Evolutionary conservation across 352 stramenopile species (phyloP).

Genomic region (Globisporangium cylindrosporum): DNA sequence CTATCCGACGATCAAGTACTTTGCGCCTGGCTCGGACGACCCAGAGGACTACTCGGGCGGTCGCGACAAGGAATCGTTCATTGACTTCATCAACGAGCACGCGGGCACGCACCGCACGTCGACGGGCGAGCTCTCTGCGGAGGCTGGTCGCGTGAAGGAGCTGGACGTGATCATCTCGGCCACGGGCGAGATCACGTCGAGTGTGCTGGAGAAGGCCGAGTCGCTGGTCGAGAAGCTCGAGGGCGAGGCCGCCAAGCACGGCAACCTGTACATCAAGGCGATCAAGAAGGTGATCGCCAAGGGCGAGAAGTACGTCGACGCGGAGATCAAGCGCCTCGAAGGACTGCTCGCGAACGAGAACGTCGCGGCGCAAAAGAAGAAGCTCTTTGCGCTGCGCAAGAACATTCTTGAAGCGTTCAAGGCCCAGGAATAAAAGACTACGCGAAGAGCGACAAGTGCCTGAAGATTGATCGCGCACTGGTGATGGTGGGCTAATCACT

Average conservation of each 20-base stretch:
- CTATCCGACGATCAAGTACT: constrained; percentile 93
- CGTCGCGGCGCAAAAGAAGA: constrained; percentile 86
- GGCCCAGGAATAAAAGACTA: constrained; percentile 29
- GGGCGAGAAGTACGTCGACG: constrained; percentile 77
- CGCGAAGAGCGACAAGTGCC: background rate
- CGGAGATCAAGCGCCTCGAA: constrained; percentile 82
- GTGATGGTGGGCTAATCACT: background rate
- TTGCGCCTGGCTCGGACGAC: constrained; percentile 72
- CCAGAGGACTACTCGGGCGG: constrained; percentile 83
- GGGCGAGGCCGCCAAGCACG: constrained; percentile 68
- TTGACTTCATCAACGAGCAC: constrained; percentile 91
- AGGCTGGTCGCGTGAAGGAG: constrained; percentile 78
- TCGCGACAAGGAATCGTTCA: constrained; percentile 82
- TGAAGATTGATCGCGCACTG: background rate
- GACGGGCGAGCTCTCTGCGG: constrained; percentile 67
- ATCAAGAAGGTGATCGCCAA: constrained; percentile 91
- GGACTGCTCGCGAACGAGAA: constrained; percentile 78
- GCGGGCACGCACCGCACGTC: constrained; percentile 78
- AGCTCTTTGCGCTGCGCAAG: constrained; percentile 85
- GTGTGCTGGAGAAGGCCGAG: constrained; percentile 73
- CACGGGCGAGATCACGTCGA: constrained; percentile 62
- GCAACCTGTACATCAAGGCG: constrained; percentile 85
- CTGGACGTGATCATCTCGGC: constrained; percentile 83
- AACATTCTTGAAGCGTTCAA: constrained; percentile 87
- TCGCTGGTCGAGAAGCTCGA: constrained; percentile 64